Conservation (phyloP, 31 red algal genomes). For the Asparagopsis taxiformis region DNA sequence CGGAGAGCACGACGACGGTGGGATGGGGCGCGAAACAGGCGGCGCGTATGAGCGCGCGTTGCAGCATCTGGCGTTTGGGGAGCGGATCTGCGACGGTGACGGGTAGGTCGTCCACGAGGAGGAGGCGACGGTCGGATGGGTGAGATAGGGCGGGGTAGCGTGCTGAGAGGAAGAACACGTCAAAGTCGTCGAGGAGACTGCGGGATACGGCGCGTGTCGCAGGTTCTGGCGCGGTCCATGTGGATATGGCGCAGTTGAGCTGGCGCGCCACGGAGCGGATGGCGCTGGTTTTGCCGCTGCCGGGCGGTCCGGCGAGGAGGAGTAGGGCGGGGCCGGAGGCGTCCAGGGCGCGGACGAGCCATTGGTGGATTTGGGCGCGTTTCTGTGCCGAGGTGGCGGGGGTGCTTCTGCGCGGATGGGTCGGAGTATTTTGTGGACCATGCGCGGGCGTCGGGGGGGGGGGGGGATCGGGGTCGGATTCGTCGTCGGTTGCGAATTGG, state of each 20-base stretch:
- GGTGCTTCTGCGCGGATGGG: constrained; percentile 20
- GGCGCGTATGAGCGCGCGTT: constrained; percentile 9
- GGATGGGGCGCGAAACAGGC: constrained; percentile 46
- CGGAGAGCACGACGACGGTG: constrained; percentile 46
- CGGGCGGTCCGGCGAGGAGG: constrained; percentile 46
- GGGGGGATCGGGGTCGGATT: constrained; percentile 1
- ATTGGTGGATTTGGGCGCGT: constrained; percentile 27
- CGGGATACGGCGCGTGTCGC: constrained; percentile 12
- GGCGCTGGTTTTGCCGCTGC: constrained; percentile 41
- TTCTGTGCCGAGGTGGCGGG: constrained; percentile 27
- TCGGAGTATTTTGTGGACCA: constrained; percentile 34
- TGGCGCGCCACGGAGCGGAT: constrained; percentile 19
- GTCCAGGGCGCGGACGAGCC: constrained; percentile 34
- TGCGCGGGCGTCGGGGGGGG: not conserved
- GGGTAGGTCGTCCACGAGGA: constrained; percentile 58
- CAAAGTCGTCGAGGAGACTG: constrained; percentile 39
- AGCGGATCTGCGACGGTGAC: constrained; percentile 16
- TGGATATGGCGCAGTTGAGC: constrained; percentile 1
- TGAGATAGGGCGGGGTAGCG: constrained; percentile 8
- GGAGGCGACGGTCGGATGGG: not conserved
- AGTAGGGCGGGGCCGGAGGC: constrained; percentile 18
- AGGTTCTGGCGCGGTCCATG: constrained; percentile 36
- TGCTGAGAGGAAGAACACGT: constrained; percentile 29
- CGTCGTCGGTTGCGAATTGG: not conserved
- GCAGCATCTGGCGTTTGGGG: constrained; percentile 1